A percentile compares a stretch with the other conserved stretches of the same genome.
These are phyloP conservation scores for Mycena polygramma DNA, from an alignment of 768 basidiomycete species.

Conservation along the genomic window DNA sequence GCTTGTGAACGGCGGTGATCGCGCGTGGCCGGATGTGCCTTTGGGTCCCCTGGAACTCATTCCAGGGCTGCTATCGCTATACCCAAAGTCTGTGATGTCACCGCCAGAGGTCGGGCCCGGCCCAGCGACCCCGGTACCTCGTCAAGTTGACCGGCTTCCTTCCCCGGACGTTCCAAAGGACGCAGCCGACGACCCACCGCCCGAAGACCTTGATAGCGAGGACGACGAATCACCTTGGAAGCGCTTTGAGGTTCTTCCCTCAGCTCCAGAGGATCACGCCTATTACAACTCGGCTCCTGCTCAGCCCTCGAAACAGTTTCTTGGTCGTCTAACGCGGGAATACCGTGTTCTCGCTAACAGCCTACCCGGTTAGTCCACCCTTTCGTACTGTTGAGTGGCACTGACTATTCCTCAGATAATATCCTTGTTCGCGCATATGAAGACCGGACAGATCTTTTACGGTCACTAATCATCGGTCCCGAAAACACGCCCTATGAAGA, in stretches of 20 bases:
- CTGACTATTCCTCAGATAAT: constrained; percentile 64
- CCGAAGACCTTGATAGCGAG: constrained; percentile 44
- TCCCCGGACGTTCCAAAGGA: constrained; percentile 48
- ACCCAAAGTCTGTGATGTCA: neutral
- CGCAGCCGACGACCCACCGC: constrained; percentile 34
- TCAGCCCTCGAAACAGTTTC: constrained; percentile 80
- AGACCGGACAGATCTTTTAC: constrained; percentile 87
- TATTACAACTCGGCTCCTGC: constrained; percentile 73
- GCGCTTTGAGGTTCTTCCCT: constrained; percentile 83
- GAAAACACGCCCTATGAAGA: constrained; percentile 96
- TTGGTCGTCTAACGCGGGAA: constrained; percentile 83
- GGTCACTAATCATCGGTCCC: constrained; percentile 92
- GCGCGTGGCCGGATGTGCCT: constrained; percentile 16
- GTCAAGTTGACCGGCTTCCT: constrained; percentile 12
- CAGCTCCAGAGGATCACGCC: constrained; percentile 86
- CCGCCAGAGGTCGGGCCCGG: neutral
- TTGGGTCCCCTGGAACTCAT: constrained; percentile 21
- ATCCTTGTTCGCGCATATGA: constrained; percentile 94
- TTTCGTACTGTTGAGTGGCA: constrained; percentile 7
- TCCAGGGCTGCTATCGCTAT: constrained; percentile 4
- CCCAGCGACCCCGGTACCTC: neutral
- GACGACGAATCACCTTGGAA: constrained; percentile 71
- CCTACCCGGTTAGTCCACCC: constrained; percentile 76
- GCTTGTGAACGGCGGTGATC: constrained; percentile 10
- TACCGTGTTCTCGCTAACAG: constrained; percentile 84